Evolutionary conservation across 805 yeast genomes (phyloP).

Genomic region (Pichia insulana): DNA sequence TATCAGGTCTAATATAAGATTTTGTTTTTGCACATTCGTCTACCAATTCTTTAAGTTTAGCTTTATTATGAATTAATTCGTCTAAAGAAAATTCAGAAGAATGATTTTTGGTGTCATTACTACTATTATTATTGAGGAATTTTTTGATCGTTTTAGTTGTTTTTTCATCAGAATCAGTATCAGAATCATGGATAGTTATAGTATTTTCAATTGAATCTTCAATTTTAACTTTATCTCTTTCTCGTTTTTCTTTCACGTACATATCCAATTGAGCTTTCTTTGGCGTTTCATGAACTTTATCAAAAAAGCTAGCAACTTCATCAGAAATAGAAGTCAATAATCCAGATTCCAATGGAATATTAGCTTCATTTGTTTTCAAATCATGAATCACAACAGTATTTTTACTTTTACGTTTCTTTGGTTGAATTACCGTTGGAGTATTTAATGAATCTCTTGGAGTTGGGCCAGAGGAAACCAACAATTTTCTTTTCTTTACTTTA

Average conservation of each 20-base stretch:
- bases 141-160: neutral
- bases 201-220: neutral
- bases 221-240: neutral
- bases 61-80: conserved; percentile 1
- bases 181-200: no score
- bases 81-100: neutral
- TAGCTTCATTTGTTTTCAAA: neutral
- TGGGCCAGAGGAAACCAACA: neutral
- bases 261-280: neutral
- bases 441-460: neutral
- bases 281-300: neutral
- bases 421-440: neutral
- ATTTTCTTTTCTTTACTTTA: neutral
- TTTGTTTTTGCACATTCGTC: conserved; percentile 12
- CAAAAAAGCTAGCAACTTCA: neutral
- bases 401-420: neutral
- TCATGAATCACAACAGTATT: neutral
- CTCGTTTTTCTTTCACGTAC: neutral
- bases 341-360: neutral
- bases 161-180: neutral
- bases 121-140: neutral
- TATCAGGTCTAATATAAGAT: conserved; percentile 12
- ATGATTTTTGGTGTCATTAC: neutral
- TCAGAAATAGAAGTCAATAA: neutral
- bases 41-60: conserved; percentile 10